phyloP scores from a whole-genome alignment of 352 stramenopile genomes.

The Phytophthora foliorum region DNA sequence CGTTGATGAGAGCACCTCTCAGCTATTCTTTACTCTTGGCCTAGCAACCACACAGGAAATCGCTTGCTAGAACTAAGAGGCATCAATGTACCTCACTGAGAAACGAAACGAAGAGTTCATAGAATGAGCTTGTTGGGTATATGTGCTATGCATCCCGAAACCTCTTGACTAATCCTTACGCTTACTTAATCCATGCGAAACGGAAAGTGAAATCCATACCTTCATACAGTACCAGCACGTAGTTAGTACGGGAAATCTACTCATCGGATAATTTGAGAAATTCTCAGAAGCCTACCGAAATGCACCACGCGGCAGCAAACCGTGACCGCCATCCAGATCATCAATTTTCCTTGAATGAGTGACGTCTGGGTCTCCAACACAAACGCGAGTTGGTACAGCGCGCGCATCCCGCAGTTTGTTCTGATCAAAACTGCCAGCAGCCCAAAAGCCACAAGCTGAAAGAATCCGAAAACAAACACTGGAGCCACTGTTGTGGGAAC shows the following conservation, averaged over 20 bases:
- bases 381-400: constrained; percentile 38
- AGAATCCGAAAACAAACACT: constrained; percentile 23
- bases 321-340: constrained; percentile 32
- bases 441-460: constrained; percentile 29
- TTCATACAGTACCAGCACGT: neutral
- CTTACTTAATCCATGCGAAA: neutral
- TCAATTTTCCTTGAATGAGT: constrained; percentile 33
- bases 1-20: no score
- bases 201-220: neutral
- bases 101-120: no score
- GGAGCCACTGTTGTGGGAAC: constrained; percentile 4
- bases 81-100: no score
- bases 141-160: no score
- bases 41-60: no score
- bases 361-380: constrained; percentile 32
- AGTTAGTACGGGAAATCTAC: neutral
- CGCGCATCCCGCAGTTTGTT: constrained; percentile 11
- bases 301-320: constrained; percentile 23
- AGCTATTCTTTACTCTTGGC: no score
- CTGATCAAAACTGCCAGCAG: constrained; percentile 22
- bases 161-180: neutral
- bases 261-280: neutral
- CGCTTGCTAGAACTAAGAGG: no score
- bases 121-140: no score
- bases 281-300: constrained; percentile 16